Conservation (phyloP, 2,329 filamentous ascomycete genomes). For the Colletotrichum gigasporum region DNA sequence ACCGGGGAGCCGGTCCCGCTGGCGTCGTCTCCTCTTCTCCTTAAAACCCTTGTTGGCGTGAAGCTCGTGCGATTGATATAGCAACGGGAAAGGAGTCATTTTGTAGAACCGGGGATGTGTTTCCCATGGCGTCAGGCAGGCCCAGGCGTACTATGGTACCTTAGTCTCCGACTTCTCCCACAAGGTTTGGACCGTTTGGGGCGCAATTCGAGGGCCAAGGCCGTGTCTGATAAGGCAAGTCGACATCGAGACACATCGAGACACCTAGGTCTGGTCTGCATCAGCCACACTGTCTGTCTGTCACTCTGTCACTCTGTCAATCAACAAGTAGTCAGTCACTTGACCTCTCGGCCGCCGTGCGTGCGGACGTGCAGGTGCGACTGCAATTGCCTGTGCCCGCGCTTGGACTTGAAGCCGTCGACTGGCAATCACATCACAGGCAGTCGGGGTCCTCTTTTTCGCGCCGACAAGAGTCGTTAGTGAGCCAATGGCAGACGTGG, state of each 20-base stretch:
- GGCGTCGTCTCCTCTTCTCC: slow-evolving; percentile 1
- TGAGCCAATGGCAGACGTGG: slow-evolving; percentile 20
- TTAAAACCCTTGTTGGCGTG: slow-evolving; percentile 12
- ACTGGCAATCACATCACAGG: not conserved
- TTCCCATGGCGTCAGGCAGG: slow-evolving; percentile 5
- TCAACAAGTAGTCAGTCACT: slow-evolving; percentile 8
- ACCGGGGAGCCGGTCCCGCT: not conserved
- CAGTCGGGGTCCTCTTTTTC: not conserved
- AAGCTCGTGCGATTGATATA: slow-evolving; percentile 32
- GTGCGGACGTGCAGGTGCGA: slow-evolving; percentile 6
- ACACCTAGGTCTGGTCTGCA: not conserved
- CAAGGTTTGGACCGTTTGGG: slow-evolving; percentile 18
- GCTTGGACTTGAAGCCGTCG: slow-evolving; percentile 20
- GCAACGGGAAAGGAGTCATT: slow-evolving; percentile 27
- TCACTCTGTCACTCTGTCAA: not conserved
- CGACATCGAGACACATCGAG: slow-evolving; percentile 4
- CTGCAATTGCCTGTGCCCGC: slow-evolving; percentile 16
- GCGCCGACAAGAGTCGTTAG: slow-evolving; percentile 7
- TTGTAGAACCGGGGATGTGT: not conserved
- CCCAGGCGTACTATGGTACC: not conserved
- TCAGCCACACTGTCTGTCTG: too few relatives aligned
- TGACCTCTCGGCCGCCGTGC: not conserved
- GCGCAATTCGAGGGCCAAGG: slow-evolving; percentile 1
- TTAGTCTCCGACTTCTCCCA: not conserved
- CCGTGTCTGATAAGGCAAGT: slow-evolving; percentile 1